Conservation (phyloP, 1,284 basidiomycete genomes). For the Phellinidium pouzarii region DNA sequence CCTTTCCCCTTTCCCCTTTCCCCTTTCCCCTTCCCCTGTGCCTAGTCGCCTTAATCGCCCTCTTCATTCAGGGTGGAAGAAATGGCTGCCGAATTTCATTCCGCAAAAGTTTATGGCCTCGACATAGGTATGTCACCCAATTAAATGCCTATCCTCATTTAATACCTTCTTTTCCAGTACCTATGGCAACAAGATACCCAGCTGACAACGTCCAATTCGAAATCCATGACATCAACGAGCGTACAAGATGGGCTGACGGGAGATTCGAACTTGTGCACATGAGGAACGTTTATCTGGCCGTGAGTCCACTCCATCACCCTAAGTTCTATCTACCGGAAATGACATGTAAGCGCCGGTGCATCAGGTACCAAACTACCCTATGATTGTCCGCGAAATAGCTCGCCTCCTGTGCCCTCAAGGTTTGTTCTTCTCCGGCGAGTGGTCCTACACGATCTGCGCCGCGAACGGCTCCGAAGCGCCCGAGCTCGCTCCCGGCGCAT, state of each 20-base stretch:
- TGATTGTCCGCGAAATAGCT: constrained; percentile 46
- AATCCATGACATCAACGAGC: constrained; percentile 50
- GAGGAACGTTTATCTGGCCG: constrained; percentile 50
- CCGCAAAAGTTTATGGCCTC: constrained; percentile 56
- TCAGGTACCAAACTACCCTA: constrained; percentile 45
- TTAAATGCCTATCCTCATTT: constrained; percentile 18
- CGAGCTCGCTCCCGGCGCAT: constrained; percentile 26
- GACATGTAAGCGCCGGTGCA: neutral
- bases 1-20: constrained; percentile 11
- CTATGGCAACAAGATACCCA: constrained; percentile 57
- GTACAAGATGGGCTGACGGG: constrained; percentile 40
- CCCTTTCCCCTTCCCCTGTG: constrained; percentile 6
- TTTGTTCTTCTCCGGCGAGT: constrained; percentile 59
- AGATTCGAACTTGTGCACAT: constrained; percentile 61
- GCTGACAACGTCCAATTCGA: constrained; percentile 55
- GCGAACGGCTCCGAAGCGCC: constrained; percentile 29
- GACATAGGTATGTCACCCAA: constrained; percentile 53
- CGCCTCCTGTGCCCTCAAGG: constrained; percentile 59
- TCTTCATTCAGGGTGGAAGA: constrained; percentile 51
- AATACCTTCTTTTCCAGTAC: constrained; percentile 37
- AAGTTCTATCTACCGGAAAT: neutral
- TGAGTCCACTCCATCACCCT: constrained; percentile 29
- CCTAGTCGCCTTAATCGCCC: neutral
- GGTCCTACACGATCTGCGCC: constrained; percentile 39
- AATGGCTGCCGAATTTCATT: constrained; percentile 58